A percentile compares a stretch with the other conserved stretches of the same genome.
These are phyloP conservation scores for Aspergillus sparsus DNA, from an alignment of 495 filamentous ascomycete species.

Conservation along the genomic window DNA sequence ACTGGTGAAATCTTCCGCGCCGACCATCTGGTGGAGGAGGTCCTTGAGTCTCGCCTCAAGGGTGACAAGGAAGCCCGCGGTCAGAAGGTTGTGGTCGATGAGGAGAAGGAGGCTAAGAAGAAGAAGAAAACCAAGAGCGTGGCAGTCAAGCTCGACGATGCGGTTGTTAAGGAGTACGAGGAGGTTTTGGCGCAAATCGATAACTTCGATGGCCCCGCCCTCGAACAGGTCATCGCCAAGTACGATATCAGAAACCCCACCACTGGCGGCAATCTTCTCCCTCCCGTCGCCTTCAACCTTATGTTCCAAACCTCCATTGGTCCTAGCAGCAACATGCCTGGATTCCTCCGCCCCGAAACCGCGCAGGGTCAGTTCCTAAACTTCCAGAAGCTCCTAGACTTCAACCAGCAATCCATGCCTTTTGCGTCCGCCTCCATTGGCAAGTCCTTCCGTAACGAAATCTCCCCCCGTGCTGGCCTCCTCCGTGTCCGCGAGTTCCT, in stretches of 20 bases:
- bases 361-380: constrained; percentile 70
- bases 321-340: constrained; percentile 62
- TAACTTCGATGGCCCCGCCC: constrained; percentile 66
- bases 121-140: constrained; percentile 63
- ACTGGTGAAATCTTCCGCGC: constrained; percentile 94
- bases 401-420: constrained; percentile 69
- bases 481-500: constrained; percentile 71
- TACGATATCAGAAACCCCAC: constrained; percentile 66
- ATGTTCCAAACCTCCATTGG: constrained; percentile 76
- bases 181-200: constrained; percentile 71
- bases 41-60: constrained; percentile 80
- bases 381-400: constrained; percentile 70
- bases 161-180: constrained; percentile 65
- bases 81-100: constrained; percentile 67
- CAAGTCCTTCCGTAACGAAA: constrained; percentile 76
- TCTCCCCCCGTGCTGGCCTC: constrained; percentile 67
- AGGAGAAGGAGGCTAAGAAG: constrained; percentile 63
- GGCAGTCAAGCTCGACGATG: constrained; percentile 64
- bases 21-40: constrained; percentile 93
- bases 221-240: constrained; percentile 63
- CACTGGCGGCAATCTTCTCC: constrained; percentile 59
- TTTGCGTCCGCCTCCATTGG: constrained; percentile 75
- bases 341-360: constrained; percentile 67
- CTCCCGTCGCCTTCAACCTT: constrained; percentile 69
- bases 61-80: constrained; percentile 77